Conservation (phyloP, 1,284 basidiomycete genomes). For the Boletus smithii region DNA sequence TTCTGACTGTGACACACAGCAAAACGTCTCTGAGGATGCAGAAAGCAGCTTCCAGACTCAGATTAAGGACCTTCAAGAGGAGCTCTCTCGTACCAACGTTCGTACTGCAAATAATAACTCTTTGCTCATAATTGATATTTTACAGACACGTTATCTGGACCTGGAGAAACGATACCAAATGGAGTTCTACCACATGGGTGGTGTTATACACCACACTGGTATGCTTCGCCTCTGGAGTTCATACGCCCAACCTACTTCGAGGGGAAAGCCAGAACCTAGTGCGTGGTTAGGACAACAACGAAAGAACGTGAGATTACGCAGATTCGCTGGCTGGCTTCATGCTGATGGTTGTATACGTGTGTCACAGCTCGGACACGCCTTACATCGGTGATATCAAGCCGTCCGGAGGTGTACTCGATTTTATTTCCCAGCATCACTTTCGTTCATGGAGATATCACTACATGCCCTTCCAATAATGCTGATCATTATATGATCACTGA, state of each 20-base stretch:
- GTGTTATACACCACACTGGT: slow-evolving; percentile 68
- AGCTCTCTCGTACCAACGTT: slow-evolving; percentile 63
- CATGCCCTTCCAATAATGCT: slow-evolving; percentile 10
- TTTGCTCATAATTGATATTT: not conserved
- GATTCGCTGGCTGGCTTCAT: not conserved
- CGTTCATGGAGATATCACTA: slow-evolving; percentile 6
- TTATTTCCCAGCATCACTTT: slow-evolving; percentile 2
- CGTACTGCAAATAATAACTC: not conserved
- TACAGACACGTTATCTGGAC: slow-evolving; percentile 53
- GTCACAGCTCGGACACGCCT: slow-evolving; percentile 28
- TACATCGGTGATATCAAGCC: slow-evolving; percentile 21
- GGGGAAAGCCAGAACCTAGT: slow-evolving; percentile 40
- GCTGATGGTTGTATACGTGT: slow-evolving; percentile 3
- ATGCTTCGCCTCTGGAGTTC: slow-evolving; percentile 59
- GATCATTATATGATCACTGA: not conserved
- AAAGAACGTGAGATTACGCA: slow-evolving; percentile 40
- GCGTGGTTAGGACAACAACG: slow-evolving; percentile 65
- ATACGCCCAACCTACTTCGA: slow-evolving; percentile 41
- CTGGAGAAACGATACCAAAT: slow-evolving; percentile 60
- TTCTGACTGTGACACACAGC: slow-evolving; percentile 20
- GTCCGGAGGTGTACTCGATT: not conserved
- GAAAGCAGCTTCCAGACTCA: slow-evolving; percentile 67
- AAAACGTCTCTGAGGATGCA: slow-evolving; percentile 68
- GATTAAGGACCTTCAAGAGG: slow-evolving; percentile 69
- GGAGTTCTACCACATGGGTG: slow-evolving; percentile 80